A percentile compares a stretch with the other conserved stretches of the same genome.
These are phyloP conservation scores for Marasmius sp. DNA, from an alignment of 1,284 basidiomycete genomes.

Conservation along the genomic window DNA sequence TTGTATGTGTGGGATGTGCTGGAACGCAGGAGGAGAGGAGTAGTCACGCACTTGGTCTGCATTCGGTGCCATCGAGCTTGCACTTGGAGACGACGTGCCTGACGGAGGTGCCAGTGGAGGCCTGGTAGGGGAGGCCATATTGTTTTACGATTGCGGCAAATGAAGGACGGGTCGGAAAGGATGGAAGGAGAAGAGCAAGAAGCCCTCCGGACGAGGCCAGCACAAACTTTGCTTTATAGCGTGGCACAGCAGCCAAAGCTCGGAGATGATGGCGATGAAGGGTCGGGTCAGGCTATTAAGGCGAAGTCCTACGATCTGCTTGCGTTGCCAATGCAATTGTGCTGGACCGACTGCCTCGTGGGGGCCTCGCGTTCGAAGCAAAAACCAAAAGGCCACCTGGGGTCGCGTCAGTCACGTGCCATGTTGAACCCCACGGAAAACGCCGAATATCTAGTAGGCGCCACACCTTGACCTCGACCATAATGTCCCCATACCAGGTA, in stretches of 20 bases:
- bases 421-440: not conserved
- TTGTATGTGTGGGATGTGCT: not conserved
- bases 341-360: constrained; percentile 5
- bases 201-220: not conserved
- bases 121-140: constrained; percentile 13
- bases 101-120: constrained; percentile 29
- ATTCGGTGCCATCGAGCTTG: constrained; percentile 33
- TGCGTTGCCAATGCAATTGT: not conserved
- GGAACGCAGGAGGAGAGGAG: not conserved
- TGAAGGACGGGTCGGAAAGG: not conserved
- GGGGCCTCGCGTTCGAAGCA: constrained; percentile 2
- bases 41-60: constrained; percentile 40
- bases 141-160: constrained; percentile 8
- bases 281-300: not conserved
- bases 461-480: not conserved
- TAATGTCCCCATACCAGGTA: too few relatives aligned
- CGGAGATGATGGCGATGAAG: not conserved
- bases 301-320: not conserved
- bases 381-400: not conserved
- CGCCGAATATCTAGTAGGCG: not conserved
- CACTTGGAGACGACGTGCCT: constrained; percentile 20
- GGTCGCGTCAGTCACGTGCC: not conserved
- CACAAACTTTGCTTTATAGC: not conserved
- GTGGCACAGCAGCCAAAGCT: not conserved
- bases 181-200: not conserved